Percentiles rank a stretch among this genome's conserved stretches.
phyloP scores from a whole-genome alignment of 23 red algal species.

The Gracilaria caudata region DNA sequence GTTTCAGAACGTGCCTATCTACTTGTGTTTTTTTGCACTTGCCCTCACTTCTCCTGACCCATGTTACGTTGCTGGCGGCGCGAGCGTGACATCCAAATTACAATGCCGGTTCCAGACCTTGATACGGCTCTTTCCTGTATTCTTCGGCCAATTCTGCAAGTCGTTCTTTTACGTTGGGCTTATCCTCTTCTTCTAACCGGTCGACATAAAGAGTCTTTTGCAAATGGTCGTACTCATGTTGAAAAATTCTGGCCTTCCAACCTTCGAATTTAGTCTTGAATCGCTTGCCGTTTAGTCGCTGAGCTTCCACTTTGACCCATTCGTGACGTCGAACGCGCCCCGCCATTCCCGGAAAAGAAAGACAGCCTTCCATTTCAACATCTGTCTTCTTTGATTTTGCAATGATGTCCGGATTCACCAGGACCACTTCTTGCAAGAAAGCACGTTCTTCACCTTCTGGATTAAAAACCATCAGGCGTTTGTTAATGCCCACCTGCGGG shows the following conservation, averaged over 20 bases:
- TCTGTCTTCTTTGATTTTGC: constrained; percentile 64
- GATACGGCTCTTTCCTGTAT: constrained; percentile 27
- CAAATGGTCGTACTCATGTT: constrained; percentile 98
- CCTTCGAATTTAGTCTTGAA: constrained; percentile 85
- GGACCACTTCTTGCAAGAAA: constrained; percentile 86
- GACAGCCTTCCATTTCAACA: constrained; percentile 83
- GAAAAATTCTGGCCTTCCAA: constrained; percentile 94
- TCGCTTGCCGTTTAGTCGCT: constrained; percentile 81
- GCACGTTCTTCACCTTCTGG: constrained; percentile 65
- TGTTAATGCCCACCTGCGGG: constrained; percentile 94
- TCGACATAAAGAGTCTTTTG: constrained; percentile 90
- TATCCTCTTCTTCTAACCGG: constrained; percentile 79
- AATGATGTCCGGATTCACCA: constrained; percentile 93
- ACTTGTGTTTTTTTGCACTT: background rate
- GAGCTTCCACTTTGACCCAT: constrained; percentile 93
- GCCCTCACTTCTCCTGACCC: background rate
- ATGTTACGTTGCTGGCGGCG: background rate
- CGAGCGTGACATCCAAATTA: constrained; percentile 6
- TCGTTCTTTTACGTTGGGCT: constrained; percentile 48
- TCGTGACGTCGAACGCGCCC: constrained; percentile 74
- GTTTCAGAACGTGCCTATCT: background rate
- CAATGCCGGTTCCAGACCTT: constrained; percentile 35
- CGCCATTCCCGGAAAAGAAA: constrained; percentile 93
- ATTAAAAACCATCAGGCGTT: constrained; percentile 96
- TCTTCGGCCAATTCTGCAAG: constrained; percentile 45